phyloP scores from a whole-genome alignment of 2,329 filamentous ascomycete species.

The Colletotrichum spinosum region DNA sequence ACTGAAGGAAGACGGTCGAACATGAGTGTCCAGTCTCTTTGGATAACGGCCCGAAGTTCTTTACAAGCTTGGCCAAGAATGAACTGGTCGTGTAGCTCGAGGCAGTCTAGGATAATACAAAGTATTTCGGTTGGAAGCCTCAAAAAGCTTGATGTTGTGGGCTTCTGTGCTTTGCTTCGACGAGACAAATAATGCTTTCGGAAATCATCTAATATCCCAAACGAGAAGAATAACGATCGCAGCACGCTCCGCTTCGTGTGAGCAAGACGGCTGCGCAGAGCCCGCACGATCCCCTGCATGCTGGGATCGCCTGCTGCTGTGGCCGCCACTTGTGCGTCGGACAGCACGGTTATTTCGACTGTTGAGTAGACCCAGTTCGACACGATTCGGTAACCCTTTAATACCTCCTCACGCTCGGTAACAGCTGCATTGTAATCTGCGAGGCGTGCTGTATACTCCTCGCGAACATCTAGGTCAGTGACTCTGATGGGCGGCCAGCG shows the following conservation, averaged over 20 bases:
- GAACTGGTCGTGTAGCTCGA: conserved; percentile 7
- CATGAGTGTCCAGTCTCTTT: neutral
- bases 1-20: neutral
- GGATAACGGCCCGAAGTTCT: neutral
- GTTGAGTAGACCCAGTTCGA: neutral
- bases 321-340: conserved; percentile 3
- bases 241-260: neutral
- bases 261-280: neutral
- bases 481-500: neutral
- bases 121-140: neutral
- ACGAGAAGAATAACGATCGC: neutral
- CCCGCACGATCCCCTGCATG: neutral
- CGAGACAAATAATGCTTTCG: neutral
- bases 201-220: neutral
- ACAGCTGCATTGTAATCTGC: neutral
- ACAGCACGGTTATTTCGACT: neutral
- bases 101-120: neutral
- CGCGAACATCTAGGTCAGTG: neutral
- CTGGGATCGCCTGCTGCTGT: neutral
- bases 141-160: neutral
- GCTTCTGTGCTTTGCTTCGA: neutral
- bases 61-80: conserved; percentile 8
- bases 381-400: neutral
- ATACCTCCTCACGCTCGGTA: conserved; percentile 3
- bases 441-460: neutral